Conservation (phyloP, 2,329 filamentous ascomycete species). For the Rhynchosporium graminicola region DNA sequence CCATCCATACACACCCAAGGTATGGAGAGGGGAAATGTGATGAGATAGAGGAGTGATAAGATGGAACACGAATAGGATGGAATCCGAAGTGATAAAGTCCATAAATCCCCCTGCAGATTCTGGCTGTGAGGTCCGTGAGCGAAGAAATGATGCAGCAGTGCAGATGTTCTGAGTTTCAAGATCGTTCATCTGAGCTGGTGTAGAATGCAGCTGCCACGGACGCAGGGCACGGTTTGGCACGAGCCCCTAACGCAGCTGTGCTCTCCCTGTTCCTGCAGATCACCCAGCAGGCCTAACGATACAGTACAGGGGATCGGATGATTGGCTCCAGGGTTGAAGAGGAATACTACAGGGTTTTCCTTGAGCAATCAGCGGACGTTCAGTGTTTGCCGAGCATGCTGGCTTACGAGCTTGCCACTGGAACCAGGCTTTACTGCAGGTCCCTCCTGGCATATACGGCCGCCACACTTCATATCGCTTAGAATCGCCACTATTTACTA, state of each 20-base stretch:
- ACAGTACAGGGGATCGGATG: not conserved
- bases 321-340: too few species aligned
- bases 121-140: too few species aligned
- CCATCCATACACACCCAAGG: not conserved
- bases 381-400: not conserved
- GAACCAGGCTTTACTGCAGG: too few species aligned
- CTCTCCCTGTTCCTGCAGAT: constrained; percentile 1
- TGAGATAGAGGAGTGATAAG: not conserved
- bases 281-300: not conserved
- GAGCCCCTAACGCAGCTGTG: not conserved
- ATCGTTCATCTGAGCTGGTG: too few species aligned
- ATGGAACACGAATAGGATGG: not conserved
- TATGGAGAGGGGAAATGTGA: constrained; percentile 1
- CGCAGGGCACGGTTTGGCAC: constrained; percentile 7
- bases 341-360: too few species aligned
- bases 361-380: constrained; percentile 5
- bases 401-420: not conserved
- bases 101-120: too few species aligned
- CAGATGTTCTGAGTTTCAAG: too few species aligned
- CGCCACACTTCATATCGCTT: not conserved
- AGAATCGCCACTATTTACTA: constrained; percentile 2
- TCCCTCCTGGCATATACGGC: too few species aligned
- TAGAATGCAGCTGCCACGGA: constrained; percentile 9
- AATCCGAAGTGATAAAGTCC: not conserved
- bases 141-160: too few species aligned